These are phyloP conservation scores for Backusella morwellensis DNA, from an alignment of 192 early-diverging fungal genomes.

Conservation along the genomic window DNA sequence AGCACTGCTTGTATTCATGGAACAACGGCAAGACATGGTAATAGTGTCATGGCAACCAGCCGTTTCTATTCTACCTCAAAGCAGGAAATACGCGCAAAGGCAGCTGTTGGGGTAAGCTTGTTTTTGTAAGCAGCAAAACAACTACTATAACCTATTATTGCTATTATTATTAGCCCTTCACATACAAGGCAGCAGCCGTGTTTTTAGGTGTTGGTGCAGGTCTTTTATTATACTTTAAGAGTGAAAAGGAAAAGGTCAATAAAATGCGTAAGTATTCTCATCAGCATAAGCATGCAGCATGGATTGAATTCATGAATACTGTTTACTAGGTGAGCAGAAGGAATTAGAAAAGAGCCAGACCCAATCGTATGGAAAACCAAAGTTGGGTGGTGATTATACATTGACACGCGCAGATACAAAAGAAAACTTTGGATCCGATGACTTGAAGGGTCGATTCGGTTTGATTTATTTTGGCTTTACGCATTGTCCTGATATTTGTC, in stretches of 20 bases:
- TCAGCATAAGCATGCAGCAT: no score
- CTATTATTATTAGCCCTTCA: slow-evolving; percentile 29
- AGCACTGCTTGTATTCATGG: neutral
- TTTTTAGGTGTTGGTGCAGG: slow-evolving; percentile 60
- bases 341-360: slow-evolving; percentile 34
- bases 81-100: neutral
- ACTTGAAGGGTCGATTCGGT: slow-evolving; percentile 81
- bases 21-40: neutral
- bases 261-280: slow-evolving; percentile 36
- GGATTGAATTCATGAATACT: neutral
- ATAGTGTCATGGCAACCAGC: neutral
- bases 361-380: slow-evolving; percentile 73
- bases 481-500: slow-evolving; percentile 98
- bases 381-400: slow-evolving; percentile 88
- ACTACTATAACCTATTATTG: neutral
- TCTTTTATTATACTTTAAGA: slow-evolving; percentile 62
- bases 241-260: slow-evolving; percentile 57
- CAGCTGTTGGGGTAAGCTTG: neutral
- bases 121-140: neutral
- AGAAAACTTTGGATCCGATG: slow-evolving; percentile 66
- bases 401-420: slow-evolving; percentile 77
- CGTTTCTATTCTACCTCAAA: neutral
- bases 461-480: slow-evolving; percentile 99
- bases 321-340: slow-evolving; percentile 24
- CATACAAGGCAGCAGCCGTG: slow-evolving; percentile 47